Conservation (phyloP, 2,329 filamentous ascomycete species). For the Escovopsis weberi region DNA sequence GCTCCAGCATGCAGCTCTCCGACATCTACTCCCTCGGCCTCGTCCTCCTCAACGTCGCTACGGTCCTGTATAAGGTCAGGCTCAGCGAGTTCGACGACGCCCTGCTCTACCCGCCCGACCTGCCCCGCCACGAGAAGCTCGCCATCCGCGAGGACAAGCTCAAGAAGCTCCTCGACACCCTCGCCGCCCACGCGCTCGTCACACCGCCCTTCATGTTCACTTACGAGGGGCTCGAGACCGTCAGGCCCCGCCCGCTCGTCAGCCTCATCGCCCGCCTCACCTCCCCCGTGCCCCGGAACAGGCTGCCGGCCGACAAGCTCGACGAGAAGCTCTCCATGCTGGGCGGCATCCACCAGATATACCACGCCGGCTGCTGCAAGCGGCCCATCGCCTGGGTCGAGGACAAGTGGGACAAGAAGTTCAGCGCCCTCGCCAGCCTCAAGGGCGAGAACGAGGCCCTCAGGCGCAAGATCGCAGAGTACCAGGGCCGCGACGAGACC, state of each 20-base stretch:
- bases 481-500: constrained; percentile 26
- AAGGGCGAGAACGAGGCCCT: constrained; percentile 19
- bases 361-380: constrained; percentile 31
- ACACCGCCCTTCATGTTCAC: constrained; percentile 23
- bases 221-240: constrained; percentile 22
- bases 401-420: constrained; percentile 22
- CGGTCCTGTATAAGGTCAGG: constrained; percentile 26
- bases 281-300: constrained; percentile 15
- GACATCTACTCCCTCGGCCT: constrained; percentile 35
- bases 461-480: constrained; percentile 17
- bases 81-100: constrained; percentile 25
- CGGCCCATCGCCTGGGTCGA: constrained; percentile 22
- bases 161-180: constrained; percentile 17
- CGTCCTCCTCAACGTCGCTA: constrained; percentile 29
- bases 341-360: constrained; percentile 32
- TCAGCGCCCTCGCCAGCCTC: constrained; percentile 14
- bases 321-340: constrained; percentile 28
- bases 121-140: constrained; percentile 19
- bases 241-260: constrained; percentile 25
- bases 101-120: constrained; percentile 15
- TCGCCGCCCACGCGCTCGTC: constrained; percentile 20
- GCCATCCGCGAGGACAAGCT: constrained; percentile 20
- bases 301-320: constrained; percentile 21
- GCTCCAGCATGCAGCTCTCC: constrained; percentile 30
- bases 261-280: constrained; percentile 24